phyloP scores from a whole-genome alignment of 495 filamentous ascomycete genomes.

The Usnea hakonensis region DNA sequence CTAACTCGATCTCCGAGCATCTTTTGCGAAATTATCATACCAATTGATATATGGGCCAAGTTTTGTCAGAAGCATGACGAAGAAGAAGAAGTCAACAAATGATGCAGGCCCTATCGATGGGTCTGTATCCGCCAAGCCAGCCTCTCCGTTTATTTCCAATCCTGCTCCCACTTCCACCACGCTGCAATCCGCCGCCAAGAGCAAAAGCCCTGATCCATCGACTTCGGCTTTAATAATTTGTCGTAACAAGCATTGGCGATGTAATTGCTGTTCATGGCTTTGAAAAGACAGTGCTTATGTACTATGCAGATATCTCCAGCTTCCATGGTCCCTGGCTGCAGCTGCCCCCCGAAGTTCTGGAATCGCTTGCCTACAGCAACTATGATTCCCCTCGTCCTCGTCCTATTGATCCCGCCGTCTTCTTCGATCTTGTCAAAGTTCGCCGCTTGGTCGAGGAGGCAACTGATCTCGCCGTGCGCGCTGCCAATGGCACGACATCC shows the following conservation, averaged over 20 bases:
- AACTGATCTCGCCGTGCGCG: constrained; percentile 65
- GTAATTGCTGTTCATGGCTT: constrained; percentile 16
- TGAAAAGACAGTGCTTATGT: constrained; percentile 1
- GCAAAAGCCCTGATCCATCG: constrained; percentile 35
- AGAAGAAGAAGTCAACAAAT: constrained; percentile 36
- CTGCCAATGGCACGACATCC: constrained; percentile 60
- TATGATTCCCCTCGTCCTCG: constrained; percentile 66
- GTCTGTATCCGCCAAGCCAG: constrained; percentile 12
- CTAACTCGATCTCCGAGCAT: not conserved
- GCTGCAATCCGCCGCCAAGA: constrained; percentile 11
- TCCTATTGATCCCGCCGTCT: constrained; percentile 70
- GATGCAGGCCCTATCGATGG: constrained; percentile 12
- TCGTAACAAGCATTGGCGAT: constrained; percentile 56
- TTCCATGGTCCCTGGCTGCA: constrained; percentile 86
- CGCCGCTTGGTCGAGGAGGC: constrained; percentile 68
- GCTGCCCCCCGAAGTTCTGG: constrained; percentile 71
- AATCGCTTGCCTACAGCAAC: constrained; percentile 68
- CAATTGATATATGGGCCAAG: not conserved
- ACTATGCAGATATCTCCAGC: constrained; percentile 57
- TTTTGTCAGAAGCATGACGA: constrained; percentile 26
- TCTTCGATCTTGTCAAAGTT: constrained; percentile 77
- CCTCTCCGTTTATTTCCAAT: not conserved
- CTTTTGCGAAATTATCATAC: not conserved
- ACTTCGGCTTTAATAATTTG: constrained; percentile 57
- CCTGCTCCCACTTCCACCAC: constrained; percentile 17